Evolutionary conservation across 2,329 filamentous ascomycete species (phyloP).

Genomic region (Cercospora brassicicola): DNA sequence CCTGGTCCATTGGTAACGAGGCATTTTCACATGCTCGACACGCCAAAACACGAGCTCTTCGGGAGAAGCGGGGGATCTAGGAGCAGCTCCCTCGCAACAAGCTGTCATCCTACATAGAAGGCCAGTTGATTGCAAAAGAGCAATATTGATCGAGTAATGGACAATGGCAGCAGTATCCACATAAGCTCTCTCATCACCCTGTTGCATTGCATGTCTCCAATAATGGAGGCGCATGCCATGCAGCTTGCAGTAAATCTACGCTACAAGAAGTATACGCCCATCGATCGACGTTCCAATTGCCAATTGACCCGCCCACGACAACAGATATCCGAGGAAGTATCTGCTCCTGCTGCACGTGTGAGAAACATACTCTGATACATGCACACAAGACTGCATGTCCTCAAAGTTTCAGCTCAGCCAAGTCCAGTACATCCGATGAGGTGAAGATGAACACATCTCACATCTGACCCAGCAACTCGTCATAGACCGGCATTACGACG

Average conservation of each 20-base stretch:
- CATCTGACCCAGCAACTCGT: neutral
- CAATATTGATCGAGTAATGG: neutral
- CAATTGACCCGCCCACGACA: neutral
- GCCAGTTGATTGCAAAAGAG: neutral
- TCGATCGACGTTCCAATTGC: neutral
- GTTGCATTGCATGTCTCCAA: conserved; percentile 1
- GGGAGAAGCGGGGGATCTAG: neutral
- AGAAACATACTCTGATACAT: neutral
- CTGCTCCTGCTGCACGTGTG: neutral
- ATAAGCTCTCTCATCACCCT: neutral
- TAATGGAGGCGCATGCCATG: neutral
- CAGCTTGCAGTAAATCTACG: neutral
- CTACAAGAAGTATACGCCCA: neutral
- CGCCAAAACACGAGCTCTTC: neutral
- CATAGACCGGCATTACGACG: neutral
- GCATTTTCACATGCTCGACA: neutral
- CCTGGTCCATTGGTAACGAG: neutral
- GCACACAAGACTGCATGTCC: neutral
- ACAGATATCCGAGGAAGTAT: neutral
- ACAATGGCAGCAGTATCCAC: neutral
- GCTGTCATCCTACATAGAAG: neutral
- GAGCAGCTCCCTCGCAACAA: neutral
- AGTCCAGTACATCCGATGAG: neutral
- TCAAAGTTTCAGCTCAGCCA: neutral
- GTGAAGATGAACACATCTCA: neutral